phyloP scores from a whole-genome alignment of 306 rosid genomes.

The Betula pendula region DNA sequence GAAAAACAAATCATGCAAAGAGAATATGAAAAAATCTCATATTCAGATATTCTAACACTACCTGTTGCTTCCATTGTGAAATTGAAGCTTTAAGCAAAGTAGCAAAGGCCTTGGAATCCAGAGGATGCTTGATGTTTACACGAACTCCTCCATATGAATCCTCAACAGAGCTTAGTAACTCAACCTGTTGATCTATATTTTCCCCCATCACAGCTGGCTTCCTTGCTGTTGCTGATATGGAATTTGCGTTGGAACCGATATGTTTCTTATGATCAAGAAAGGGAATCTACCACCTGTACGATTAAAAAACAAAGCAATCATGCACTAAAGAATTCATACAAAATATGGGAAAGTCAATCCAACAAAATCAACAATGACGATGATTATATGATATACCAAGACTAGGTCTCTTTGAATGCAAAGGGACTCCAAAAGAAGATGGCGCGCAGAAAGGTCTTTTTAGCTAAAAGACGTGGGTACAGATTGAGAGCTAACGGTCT shows the following conservation, averaged over 20 bases:
- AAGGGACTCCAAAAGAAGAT: no score
- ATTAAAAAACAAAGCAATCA: slow-evolving; percentile 3
- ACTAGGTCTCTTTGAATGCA: no score
- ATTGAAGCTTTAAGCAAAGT: slow-evolving; percentile 55
- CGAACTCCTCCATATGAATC: slow-evolving; percentile 70
- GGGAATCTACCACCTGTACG: slow-evolving; percentile 21
- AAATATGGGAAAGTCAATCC: no score
- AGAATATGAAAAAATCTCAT: no score
- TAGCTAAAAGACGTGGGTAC: no score
- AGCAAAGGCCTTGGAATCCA: slow-evolving; percentile 52
- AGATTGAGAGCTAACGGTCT: no score
- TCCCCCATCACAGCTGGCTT: slow-evolving; percentile 22
- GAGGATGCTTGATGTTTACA: slow-evolving; percentile 49
- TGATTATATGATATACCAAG: no score
- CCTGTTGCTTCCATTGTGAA: slow-evolving; percentile 65
- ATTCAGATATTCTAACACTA: no score
- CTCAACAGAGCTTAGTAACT: slow-evolving; percentile 44
- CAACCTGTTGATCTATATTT: slow-evolving; percentile 16
- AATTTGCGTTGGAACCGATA: slow-evolving; percentile 33
- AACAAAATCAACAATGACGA: no score
- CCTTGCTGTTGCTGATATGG: slow-evolving; percentile 14
- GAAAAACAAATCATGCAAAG: no score
- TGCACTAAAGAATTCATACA: neutral
- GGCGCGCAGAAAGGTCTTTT: no score
- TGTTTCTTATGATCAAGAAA: slow-evolving; percentile 19